A percentile compares a stretch with the other conserved stretches of the same genome.
Evolutionary conservation across 2,329 filamentous ascomycete species (phyloP).

Genomic region (Aspergillus viridinutans): DNA sequence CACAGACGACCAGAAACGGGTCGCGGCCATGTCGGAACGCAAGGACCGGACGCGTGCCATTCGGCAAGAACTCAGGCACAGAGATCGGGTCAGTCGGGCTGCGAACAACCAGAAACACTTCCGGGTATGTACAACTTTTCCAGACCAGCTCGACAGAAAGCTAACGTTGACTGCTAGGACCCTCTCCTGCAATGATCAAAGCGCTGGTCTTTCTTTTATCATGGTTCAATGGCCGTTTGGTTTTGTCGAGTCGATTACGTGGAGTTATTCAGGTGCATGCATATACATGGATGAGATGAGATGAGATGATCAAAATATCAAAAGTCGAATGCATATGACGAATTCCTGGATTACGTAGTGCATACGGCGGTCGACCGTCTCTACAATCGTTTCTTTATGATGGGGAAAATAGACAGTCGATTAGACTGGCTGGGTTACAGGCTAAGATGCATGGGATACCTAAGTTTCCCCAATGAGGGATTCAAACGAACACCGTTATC

Average conservation of each 20-base stretch:
- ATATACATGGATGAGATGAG: neutral
- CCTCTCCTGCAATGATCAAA: slow-evolving; percentile 48
- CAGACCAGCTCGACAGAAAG: neutral
- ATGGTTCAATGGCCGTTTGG: neutral
- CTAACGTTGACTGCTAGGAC: slow-evolving; percentile 39
- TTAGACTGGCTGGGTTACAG: neutral
- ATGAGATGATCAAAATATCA: neutral
- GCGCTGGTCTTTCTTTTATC: neutral
- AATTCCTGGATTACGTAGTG: neutral
- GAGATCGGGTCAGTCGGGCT: slow-evolving; percentile 68
- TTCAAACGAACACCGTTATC: neutral
- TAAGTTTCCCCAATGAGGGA: neutral
- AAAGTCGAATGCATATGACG: neutral
- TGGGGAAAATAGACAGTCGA: neutral
- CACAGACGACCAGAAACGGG: slow-evolving; percentile 68
- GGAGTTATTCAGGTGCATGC: neutral
- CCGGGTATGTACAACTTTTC: slow-evolving; percentile 47
- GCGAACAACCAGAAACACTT: slow-evolving; percentile 75
- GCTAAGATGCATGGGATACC: neutral
- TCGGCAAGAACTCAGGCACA: slow-evolving; percentile 58
- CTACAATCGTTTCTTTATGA: neutral
- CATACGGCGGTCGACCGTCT: neutral
- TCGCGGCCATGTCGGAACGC: slow-evolving; percentile 63
- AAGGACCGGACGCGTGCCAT: slow-evolving; percentile 64
- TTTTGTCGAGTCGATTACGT: neutral